phyloP scores from a whole-genome alignment of 1,139 yeast species.

The Suhomyces atakaporum region DNA sequence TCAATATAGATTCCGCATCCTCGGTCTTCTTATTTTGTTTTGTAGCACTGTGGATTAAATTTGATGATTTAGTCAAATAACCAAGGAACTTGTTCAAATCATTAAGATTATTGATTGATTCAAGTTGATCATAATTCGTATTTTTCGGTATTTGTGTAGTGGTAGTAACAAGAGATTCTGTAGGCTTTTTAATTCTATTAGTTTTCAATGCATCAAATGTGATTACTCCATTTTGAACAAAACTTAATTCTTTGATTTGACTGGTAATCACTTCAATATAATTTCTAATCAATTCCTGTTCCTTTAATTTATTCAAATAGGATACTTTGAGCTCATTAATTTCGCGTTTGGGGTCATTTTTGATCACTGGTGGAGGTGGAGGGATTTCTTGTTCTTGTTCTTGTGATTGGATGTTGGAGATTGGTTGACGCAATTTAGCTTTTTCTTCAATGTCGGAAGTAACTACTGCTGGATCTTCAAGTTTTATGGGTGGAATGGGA shows the following conservation, averaged over 20 bases:
- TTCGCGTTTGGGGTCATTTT: conserved; percentile 20
- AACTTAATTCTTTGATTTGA: conserved; percentile 48
- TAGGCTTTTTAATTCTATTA: conserved; percentile 10
- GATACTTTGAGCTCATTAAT: conserved; percentile 31
- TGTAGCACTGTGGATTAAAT: conserved; percentile 44
- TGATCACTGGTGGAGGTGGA: conserved; percentile 16
- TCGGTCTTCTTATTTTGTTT: conserved; percentile 23
- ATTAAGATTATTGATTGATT: conserved; percentile 41
- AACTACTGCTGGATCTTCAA: conserved; percentile 6
- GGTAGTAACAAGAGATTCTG: conserved; percentile 3
- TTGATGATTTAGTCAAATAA: conserved; percentile 43
- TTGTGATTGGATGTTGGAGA: neutral
- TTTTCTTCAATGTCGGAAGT: neutral
- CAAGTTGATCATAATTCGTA: conserved; percentile 37
- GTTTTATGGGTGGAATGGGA: conserved; percentile 2
- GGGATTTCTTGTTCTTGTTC: conserved; percentile 6
- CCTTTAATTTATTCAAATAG: conserved; percentile 44
- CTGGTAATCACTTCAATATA: conserved; percentile 47
- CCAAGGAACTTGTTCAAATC: conserved; percentile 46
- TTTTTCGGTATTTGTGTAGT: conserved; percentile 8
- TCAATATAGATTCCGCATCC: conserved; percentile 23
- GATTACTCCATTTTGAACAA: conserved; percentile 50
- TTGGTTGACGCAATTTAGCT: neutral
- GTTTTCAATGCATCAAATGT: conserved; percentile 43
- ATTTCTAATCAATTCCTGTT: conserved; percentile 47